Base-by-base conservation (phyloP, 1,139 yeast species). In the Martiniozyma asiatica region DNA sequence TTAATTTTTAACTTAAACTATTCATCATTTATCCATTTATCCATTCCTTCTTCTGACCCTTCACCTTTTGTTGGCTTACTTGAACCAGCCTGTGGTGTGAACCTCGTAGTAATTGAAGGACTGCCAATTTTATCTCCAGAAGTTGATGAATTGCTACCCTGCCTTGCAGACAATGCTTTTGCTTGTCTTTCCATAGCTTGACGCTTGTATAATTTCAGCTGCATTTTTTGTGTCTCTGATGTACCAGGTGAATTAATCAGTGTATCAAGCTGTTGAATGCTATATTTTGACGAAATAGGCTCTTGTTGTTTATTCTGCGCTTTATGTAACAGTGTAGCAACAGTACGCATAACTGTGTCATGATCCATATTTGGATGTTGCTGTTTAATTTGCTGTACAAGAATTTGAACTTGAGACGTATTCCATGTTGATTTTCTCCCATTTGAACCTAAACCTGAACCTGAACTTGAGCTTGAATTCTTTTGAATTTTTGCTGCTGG, bases 331-430 rank as follows among this genome's bases (percentile, higher is more conserved):
- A 37, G 49, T 20, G 24, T 29, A 3, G 32, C 32, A 10, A 29
- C 32, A 4, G 32, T 28, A 15, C 32, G 14, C 32, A 29, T 29
- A 4, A 29, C 32, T 10, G 32, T 16, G 21, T 29, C 32, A 18
- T 29, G 28, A 17, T 77, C 61, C 46, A 76, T 58, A 18, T 65
- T 66, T 1, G 92, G 92, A 45, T 79, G 70, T 45, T 76, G 78
- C 13, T 67, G 61, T 42, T 75, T 80, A 33, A 78, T 74, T 32
- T 78, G 76, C 38, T 68, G 72, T 35, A 79, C 71, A 30, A 79
- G 65, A 2, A 80, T 78, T 6, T 81, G 67, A 3, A 78, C 77
- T 45, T 77, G 87, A 2, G 76, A 66, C 14, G 24, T 29, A 16
- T 29, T 29, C 32, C 32, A 29, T n/a, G 32, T 16, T 6, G 25